These are phyloP conservation scores for Boletus eberwhitei DNA, from an alignment of 768 basidiomycete species.

Conservation along the genomic window DNA sequence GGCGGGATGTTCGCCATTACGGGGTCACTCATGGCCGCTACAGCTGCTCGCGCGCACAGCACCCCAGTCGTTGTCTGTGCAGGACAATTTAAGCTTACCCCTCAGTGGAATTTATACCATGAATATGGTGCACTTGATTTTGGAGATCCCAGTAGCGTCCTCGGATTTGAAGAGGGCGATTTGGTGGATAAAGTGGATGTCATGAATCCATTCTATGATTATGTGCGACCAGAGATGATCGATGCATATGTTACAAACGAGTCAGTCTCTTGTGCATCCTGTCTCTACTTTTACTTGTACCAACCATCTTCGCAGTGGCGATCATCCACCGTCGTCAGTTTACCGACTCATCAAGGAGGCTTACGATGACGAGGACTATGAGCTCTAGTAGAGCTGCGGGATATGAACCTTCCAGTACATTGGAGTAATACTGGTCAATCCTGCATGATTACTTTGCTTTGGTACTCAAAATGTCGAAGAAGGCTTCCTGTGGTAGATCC, in stretches of 20 bases:
- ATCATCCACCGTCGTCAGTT: conserved; percentile 93
- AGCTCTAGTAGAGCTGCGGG: conserved; percentile 39
- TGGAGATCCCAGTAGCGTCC: conserved; percentile 63
- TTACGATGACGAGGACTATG: conserved; percentile 92
- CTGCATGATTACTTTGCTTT: conserved; percentile 34
- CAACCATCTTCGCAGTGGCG: conserved; percentile 57
- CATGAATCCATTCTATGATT: conserved; percentile 95
- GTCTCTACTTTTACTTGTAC: not conserved
- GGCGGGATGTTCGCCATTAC: conserved; percentile 92
- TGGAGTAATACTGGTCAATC: not conserved
- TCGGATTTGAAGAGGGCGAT: conserved; percentile 72
- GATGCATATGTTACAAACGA: conserved; percentile 96
- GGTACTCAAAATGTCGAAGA: conserved; percentile 82
- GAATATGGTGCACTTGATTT: conserved; percentile 84
- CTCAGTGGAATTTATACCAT: conserved; percentile 84
- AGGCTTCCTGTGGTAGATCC: conserved; percentile 92
- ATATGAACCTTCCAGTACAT: not conserved
- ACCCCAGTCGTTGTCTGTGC: conserved; percentile 92
- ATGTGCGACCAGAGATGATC: conserved; percentile 88
- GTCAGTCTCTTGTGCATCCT: conserved; percentile 49
- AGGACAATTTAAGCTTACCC: conserved; percentile 96
- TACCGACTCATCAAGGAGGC: conserved; percentile 90
- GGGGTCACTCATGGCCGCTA: conserved; percentile 80
- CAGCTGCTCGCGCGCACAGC: conserved; percentile 84
- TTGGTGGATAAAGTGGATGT: conserved; percentile 88